phyloP scores from a whole-genome alignment of 2,329 filamentous ascomycete species.

The Canariomyces notabilis region DNA sequence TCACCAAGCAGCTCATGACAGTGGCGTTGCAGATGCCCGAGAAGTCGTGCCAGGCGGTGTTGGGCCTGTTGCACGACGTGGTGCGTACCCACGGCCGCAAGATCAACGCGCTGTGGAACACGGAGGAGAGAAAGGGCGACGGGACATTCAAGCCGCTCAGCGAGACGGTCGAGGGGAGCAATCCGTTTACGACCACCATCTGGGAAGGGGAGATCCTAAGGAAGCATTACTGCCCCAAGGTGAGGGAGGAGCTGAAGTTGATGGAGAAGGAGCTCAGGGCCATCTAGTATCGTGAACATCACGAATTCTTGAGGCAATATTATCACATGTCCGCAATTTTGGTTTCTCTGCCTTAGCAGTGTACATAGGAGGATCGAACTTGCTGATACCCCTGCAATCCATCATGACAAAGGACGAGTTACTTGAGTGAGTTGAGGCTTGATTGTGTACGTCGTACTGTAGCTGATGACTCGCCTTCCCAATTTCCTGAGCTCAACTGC shows the following conservation, averaged over 20 bases:
- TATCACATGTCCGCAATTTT: no score
- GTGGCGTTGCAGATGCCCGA: slow-evolving; percentile 81
- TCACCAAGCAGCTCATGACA: slow-evolving; percentile 85
- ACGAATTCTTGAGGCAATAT: no score
- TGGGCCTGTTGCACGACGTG: slow-evolving; percentile 73
- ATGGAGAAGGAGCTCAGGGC: slow-evolving; percentile 60
- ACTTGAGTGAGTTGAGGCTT: no score
- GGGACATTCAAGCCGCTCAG: slow-evolving; percentile 74
- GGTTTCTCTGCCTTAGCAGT: no score
- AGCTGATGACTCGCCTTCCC: no score
- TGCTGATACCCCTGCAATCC: no score
- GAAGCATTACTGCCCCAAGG: slow-evolving; percentile 79
- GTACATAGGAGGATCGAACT: no score
- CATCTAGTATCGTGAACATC: slow-evolving; percentile 12
- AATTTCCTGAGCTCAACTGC: not conserved
- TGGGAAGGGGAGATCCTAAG: slow-evolving; percentile 91
- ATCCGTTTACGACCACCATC: slow-evolving; percentile 82
- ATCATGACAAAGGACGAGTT: no score
- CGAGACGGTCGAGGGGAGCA: slow-evolving; percentile 74
- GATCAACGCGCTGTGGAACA: slow-evolving; percentile 84
- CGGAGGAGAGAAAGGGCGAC: slow-evolving; percentile 87
- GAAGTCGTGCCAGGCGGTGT: slow-evolving; percentile 75
- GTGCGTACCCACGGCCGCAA: slow-evolving; percentile 77
- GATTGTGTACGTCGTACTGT: no score
- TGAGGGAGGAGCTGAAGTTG: slow-evolving; percentile 67